Evolutionary conservation across 768 basidiomycete genomes (phyloP).

Genomic region (Boletus tylopilopsis): DNA sequence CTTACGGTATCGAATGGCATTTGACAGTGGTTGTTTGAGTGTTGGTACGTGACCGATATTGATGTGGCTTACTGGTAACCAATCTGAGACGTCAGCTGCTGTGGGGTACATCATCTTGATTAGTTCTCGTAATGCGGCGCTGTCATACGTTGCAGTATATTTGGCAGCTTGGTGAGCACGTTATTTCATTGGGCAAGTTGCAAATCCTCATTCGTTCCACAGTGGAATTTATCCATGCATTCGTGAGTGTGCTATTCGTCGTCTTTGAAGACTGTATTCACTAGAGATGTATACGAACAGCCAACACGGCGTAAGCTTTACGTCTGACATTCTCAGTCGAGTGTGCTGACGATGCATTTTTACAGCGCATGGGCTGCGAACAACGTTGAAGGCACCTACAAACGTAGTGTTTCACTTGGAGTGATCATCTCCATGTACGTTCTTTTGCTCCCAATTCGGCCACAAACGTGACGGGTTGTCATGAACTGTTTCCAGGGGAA

Average conservation of each 20-base stretch:
- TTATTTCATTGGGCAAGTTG: background rate
- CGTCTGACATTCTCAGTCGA: background rate
- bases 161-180: conserved; percentile 59
- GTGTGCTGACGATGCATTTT: conserved; percentile 3
- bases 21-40: conserved; percentile 22
- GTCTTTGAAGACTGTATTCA: background rate
- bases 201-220: background rate
- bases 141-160: conserved; percentile 72
- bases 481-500: conserved; percentile 50
- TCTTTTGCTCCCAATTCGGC: background rate
- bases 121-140: conserved; percentile 51
- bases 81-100: too few relatives aligned
- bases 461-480: background rate
- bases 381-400: conserved; percentile 73
- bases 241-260: conserved; percentile 39
- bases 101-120: conserved; percentile 72
- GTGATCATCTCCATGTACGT: conserved; percentile 65
- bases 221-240: conserved; percentile 76
- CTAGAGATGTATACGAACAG: conserved; percentile 27
- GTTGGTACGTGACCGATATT: conserved; percentile 20
- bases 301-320: conserved; percentile 51
- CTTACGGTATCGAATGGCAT: background rate
- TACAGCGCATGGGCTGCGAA: conserved; percentile 55
- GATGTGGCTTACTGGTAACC: too few relatives aligned
- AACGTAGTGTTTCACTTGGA: conserved; percentile 66